phyloP scores from a whole-genome alignment of 176 grass and related monocot species.

The Rhynchospora breviuscula region DNA sequence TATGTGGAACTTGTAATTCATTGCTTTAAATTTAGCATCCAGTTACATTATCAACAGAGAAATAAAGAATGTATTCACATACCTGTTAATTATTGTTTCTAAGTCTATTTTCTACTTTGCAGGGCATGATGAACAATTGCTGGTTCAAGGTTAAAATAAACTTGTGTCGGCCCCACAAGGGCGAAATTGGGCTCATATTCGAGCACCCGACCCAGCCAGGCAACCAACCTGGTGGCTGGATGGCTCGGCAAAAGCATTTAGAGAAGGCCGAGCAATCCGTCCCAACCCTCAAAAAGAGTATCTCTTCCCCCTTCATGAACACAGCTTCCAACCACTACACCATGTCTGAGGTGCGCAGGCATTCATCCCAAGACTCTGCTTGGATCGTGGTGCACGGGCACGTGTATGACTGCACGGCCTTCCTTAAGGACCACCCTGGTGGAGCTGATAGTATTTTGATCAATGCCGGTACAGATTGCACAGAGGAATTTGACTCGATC shows the following conservation, averaged over 20 bases:
- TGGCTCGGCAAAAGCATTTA: slow-evolving; percentile 82
- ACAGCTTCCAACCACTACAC: slow-evolving; percentile 42
- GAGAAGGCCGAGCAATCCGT: slow-evolving; percentile 56
- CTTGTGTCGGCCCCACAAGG: slow-evolving; percentile 66
- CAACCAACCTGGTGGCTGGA: slow-evolving; percentile 72
- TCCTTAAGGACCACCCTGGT: slow-evolving; percentile 83
- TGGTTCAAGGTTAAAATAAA: slow-evolving; percentile 95
- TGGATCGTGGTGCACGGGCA: slow-evolving; percentile 92
- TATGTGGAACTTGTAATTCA: not conserved
- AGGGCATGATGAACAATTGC: slow-evolving; percentile 99
- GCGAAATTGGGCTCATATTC: slow-evolving; percentile 78
- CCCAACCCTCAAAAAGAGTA: slow-evolving; percentile 61
- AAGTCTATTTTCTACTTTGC: not conserved
- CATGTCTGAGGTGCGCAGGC: slow-evolving; percentile 78
- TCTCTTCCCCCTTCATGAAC: slow-evolving; percentile 58
- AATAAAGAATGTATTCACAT: not conserved
- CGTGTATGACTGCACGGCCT: slow-evolving; percentile 81
- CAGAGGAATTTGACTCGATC: slow-evolving; percentile 96
- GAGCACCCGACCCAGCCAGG: slow-evolving; percentile 90
- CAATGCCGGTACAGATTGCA: slow-evolving; percentile 89
- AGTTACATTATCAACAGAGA: not conserved
- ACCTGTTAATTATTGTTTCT: not conserved
- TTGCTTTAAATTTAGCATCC: not conserved
- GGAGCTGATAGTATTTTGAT: slow-evolving; percentile 95
- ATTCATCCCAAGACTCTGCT: slow-evolving; percentile 51